These are phyloP conservation scores for Somion occarium DNA, from an alignment of 1,284 basidiomycete species.

Conservation along the genomic window DNA sequence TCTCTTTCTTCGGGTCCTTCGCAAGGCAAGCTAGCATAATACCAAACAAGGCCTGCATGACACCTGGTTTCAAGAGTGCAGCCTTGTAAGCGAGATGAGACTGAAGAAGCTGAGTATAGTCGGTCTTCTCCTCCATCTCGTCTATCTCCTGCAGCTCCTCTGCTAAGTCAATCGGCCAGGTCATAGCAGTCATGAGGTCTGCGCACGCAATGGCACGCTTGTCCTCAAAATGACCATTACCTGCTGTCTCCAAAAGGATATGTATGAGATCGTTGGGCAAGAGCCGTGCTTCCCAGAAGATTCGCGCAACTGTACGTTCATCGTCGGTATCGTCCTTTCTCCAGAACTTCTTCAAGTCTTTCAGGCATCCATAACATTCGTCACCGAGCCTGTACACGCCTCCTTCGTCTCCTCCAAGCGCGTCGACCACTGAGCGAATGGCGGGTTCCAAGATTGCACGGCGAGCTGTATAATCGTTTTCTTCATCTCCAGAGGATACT, in stretches of 20 bases:
- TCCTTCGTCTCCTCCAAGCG: slow-evolving; percentile 68
- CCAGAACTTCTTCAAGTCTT: slow-evolving; percentile 93
- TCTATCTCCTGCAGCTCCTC: slow-evolving; percentile 89
- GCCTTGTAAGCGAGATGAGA: slow-evolving; percentile 88
- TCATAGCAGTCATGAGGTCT: slow-evolving; percentile 91
- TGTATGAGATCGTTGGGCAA: slow-evolving; percentile 80
- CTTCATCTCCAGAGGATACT: slow-evolving; percentile 31
- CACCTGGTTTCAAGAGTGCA: slow-evolving; percentile 60
- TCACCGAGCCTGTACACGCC: slow-evolving; percentile 79
- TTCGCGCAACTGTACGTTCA: slow-evolving; percentile 88
- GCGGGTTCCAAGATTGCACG: slow-evolving; percentile 59
- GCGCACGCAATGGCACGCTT: slow-evolving; percentile 83
- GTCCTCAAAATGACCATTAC: slow-evolving; percentile 72
- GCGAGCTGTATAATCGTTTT: slow-evolving; percentile 31
- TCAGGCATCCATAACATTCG: slow-evolving; percentile 79
- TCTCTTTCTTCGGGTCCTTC: slow-evolving; percentile 48
- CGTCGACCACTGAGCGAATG: slow-evolving; percentile 68
- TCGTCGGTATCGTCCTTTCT: slow-evolving; percentile 93
- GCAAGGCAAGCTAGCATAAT: slow-evolving; percentile 69
- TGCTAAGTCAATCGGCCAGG: slow-evolving; percentile 94
- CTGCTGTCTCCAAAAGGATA: slow-evolving; percentile 77
- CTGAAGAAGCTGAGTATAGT: slow-evolving; percentile 79
- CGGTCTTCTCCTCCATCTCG: slow-evolving; percentile 71
- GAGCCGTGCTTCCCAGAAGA: slow-evolving; percentile 81
- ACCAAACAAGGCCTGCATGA: slow-evolving; percentile 64